phyloP scores from a whole-genome alignment of 2,329 filamentous ascomycete species.

The Atkinsonella hypoxylon region DNA sequence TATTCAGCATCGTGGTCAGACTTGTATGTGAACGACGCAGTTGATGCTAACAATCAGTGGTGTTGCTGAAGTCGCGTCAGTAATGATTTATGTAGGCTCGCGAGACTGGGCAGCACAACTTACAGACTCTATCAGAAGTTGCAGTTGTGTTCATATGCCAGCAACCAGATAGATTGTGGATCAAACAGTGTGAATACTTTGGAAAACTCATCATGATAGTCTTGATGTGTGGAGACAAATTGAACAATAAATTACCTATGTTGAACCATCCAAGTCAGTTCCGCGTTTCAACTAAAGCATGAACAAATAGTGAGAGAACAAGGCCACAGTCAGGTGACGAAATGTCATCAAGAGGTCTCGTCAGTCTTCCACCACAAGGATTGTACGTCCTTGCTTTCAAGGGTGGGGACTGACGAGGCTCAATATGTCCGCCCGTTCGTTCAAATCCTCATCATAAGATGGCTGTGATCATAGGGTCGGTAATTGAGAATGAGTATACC shows the following conservation, averaged over 20 bases:
- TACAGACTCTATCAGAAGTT: slow-evolving; percentile 40
- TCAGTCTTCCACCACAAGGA: slow-evolving; percentile 39
- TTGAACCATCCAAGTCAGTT: slow-evolving; percentile 17
- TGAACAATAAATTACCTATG: slow-evolving; percentile 22
- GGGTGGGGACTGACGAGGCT: slow-evolving; percentile 35
- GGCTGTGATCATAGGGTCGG: slow-evolving; percentile 8
- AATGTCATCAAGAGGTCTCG: slow-evolving; percentile 50
- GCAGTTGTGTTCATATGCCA: slow-evolving; percentile 40
- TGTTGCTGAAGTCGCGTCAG: background rate
- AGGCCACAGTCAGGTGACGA: slow-evolving; percentile 49
- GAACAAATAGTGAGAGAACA: slow-evolving; percentile 9
- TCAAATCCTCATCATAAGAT: slow-evolving; percentile 51
- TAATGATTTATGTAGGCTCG: background rate
- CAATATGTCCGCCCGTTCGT: slow-evolving; percentile 60
- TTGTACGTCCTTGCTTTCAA: slow-evolving; percentile 49
- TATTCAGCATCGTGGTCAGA: background rate
- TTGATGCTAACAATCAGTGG: no score
- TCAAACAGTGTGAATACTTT: slow-evolving; percentile 52
- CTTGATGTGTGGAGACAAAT: slow-evolving; percentile 5
- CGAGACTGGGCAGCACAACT: background rate
- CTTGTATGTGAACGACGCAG: background rate
- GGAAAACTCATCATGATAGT: slow-evolving; percentile 34
- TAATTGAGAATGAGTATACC: slow-evolving; percentile 27
- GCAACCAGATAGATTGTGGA: slow-evolving; percentile 23
- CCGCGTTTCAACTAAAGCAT: slow-evolving; percentile 3